These are phyloP conservation scores for Juglanconis sp. DNA, from an alignment of 2,329 filamentous ascomycete species.

Conservation along the genomic window DNA sequence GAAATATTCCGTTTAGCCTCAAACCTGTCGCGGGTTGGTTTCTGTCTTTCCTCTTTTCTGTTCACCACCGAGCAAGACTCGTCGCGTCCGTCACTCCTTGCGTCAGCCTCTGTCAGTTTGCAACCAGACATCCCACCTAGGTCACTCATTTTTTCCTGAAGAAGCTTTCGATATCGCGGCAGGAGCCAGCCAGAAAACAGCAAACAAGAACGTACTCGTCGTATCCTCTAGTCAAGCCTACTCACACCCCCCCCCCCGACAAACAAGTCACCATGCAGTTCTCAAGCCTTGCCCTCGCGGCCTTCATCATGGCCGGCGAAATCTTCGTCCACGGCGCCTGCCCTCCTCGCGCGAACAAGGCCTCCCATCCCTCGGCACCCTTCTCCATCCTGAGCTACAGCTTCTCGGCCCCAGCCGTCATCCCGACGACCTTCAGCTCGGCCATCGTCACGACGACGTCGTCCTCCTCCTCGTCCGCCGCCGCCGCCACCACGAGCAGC, in stretches of 20 bases:
- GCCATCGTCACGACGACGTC: not conserved
- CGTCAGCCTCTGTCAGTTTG: slow-evolving; percentile 4
- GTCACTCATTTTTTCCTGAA: slow-evolving; percentile 12
- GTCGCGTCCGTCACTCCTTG: slow-evolving; percentile 12
- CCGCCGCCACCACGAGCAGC: slow-evolving; percentile 2
- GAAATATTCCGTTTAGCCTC: not conserved
- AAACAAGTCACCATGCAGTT: slow-evolving; percentile 12
- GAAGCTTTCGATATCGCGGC: slow-evolving; percentile 1
- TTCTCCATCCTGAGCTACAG: not conserved
- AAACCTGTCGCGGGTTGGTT: not conserved
- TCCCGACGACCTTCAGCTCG: not conserved
- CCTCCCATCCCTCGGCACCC: not conserved
- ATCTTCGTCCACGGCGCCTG: slow-evolving; percentile 4
- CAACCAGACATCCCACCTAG: slow-evolving; percentile 2
- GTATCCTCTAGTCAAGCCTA: not conserved
- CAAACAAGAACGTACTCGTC: not conserved
- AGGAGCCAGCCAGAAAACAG: slow-evolving; percentile 10
- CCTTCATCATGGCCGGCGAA: slow-evolving; percentile 11
- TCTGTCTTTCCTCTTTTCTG: not conserved
- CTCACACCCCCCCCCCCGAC: not conserved
- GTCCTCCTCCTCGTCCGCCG: not conserved
- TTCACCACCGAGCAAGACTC: slow-evolving; percentile 12
- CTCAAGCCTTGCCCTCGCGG: slow-evolving; percentile 14
- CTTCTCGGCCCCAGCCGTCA: not conserved
- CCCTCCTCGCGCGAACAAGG: not conserved